Conservation (phyloP, 257 asterid genomes). For the Cynanchum wilfordii region DNA sequence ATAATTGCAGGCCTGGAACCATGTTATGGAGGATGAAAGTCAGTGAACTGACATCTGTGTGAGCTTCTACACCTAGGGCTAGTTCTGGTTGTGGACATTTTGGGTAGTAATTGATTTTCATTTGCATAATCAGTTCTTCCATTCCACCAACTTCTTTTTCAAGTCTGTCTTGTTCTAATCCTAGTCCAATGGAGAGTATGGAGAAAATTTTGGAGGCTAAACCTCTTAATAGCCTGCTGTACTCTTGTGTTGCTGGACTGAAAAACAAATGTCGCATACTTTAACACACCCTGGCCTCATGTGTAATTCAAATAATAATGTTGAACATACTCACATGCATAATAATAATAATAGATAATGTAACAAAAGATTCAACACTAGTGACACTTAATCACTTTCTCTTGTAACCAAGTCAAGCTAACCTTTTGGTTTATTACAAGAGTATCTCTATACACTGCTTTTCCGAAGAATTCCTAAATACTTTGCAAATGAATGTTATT, state of each 20-base stretch:
- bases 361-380: too few relatives aligned
- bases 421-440: too few relatives aligned
- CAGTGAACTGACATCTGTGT: conserved; percentile 82
- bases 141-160: conserved; percentile 80
- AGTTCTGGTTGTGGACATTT: conserved; percentile 95
- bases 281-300: too few relatives aligned
- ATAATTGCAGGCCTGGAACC: conserved; percentile 88
- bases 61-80: conserved; percentile 89
- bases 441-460: too few relatives aligned
- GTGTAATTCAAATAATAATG: too few relatives aligned
- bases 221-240: conserved; percentile 50
- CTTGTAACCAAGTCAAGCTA: too few relatives aligned
- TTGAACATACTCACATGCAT: too few relatives aligned
- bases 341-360: too few relatives aligned
- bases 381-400: too few relatives aligned
- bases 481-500: too few relatives aligned
- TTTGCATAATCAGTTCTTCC: conserved; percentile 67
- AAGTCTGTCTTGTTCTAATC: conserved; percentile 54
- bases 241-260: conserved; percentile 64
- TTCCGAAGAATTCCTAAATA: too few relatives aligned
- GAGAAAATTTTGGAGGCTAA: conserved; percentile 57
- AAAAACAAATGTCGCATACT: background rate
- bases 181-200: conserved; percentile 60
- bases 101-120: conserved; percentile 87
- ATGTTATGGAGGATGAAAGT: conserved; percentile 94